Evolutionary conservation across 1,139 yeast species (phyloP), one percentile per base, ranked within the genome.

Genomic region (Nakaseomyces glabratus): DNA sequence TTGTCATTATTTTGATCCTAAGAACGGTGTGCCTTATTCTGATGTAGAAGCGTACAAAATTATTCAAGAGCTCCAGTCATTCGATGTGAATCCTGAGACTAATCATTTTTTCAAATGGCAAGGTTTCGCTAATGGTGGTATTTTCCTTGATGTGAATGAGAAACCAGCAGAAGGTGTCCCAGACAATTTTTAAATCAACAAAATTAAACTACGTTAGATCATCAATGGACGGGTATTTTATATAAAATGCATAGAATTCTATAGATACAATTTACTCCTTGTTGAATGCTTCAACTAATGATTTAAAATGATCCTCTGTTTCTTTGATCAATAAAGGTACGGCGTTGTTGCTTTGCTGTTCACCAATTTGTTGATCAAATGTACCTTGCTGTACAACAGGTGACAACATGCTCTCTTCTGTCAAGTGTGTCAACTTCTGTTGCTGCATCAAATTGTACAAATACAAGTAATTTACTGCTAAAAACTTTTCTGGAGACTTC

Each of bases 101-200:
- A 4, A 14, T 6, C 21, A 21, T 18, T 13, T 16, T 17, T 22
- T 22, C n/a, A 31, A 31, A 31, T 88, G 96, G 96, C 68, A 70
- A 45, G 76, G 78, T 28, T 59, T 66, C 31, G 71, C 68, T 20
- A 66, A 73, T 34, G 93, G 93, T 11, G 82, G 86, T 48, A 69
- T 79, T 26, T 76, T 75, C 20, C 63, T 72, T 11, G 65, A 79
- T 40, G 68, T 68, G 25, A 68, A 70, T 9, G 63, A 62, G 28
- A 63, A 71, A 30, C 88, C 78, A 45, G 95, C 95, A 0, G 70
- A 71, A 42, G 96, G 95, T 4, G 95, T 86, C 4, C 97, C 97
- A 0, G 80, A 77, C 35, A 93, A 93, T 3, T 85, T 85, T 59
- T 46, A 37, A 34, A 8, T 24, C 11, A 10, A 22, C 6, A n/a